Evolutionary conservation across 768 basidiomycete genomes (phyloP), one percentile per base, ranked within the genome.

Genomic region (Boletus subcaerulescens): DNA sequence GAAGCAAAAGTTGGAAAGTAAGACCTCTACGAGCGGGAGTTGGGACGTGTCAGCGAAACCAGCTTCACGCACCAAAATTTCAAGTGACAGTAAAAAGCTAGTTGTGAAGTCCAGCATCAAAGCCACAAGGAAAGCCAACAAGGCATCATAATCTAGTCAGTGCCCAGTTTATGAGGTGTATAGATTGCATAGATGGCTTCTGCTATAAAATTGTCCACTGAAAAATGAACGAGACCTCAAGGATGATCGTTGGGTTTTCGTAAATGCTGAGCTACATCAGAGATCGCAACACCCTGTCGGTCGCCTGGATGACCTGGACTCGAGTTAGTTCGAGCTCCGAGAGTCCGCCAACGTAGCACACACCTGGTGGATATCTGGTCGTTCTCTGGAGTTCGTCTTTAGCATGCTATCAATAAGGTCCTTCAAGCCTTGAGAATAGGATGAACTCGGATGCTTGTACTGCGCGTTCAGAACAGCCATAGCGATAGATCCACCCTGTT

Each of bases 391-490:
- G 60, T 97, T 85, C 42, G 88, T 82, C 56, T 87, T 89, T 47
- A 98, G 72, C 88, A 91, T 90, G 43, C 75, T 76, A 68, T 94
- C 89, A 52, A 99, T 91, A 45, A 99, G 75, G 47, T 86, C 80
- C 64, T 81, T 85, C 55, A 96, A 73, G 5, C 89, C 91, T 64
- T 93, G 84, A 14, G 91, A 91, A 70, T 95, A 97, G n/a, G 81
- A 83, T 4, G 89, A 90, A 50, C 74, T 77, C 1, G 94, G 94
- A 63, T 98, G 93, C 62, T 87, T 87, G 73, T 95, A 99, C 61
- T 91, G 86, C 1, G 93, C 96, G 60, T 91, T 93, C 56, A 94
- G 76, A 46, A 97, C 96, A 0, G 96, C 94, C 95, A 99, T 96
- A 2, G 95, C 95, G 65, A 98, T 93, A 43, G 92, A 95, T 13